Base-by-base conservation (phyloP, 768 basidiomycete genomes). In the Hortiboletus flavorubellus region DNA sequence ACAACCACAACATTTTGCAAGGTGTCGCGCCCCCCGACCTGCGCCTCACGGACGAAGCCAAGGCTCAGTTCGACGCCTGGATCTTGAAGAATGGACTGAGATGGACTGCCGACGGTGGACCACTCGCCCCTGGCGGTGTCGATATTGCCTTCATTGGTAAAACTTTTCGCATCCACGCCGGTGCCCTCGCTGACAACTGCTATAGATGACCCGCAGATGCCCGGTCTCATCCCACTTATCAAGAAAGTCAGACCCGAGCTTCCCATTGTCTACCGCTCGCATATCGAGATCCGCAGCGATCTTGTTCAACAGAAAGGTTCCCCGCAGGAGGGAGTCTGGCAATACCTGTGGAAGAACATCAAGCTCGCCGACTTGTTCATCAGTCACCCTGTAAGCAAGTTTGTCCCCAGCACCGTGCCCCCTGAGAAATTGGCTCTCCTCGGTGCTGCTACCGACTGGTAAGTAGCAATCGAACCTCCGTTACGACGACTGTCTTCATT, bases 1-100 rank as follows among this genome's bases (percentile, higher is more conserved):
- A 92, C 90, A 92, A 92, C 77, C 91, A 93, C 82, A 93, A 93
- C 74, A 92, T 91, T 68, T 78, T 96, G 23, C 93, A 97, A 83
- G 94, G 94, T 58, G 94, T 97, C 48, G 89, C 93, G 2, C 73
- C 84, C 12, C 85, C 88, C 9, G 83, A 83, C 56, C 79, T 92
- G 47, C 87, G 90, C 56, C 81, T 97, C 43, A 87, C 84, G 1
- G 79, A 87, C 59, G 84, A 86, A 52, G 85, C 87, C 49, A 91
- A 93, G 74, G 84, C 84, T 53, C 81, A 78, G 52, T 92, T 92
- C 61, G 89, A 90, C 62, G 80, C 86, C 8, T 96, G 93, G 94
- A 93, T 93, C 56, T 77, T 84, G 59, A 91, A 89, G 72, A 96
- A 97, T 64, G 92, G 90, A 47, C 71, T 93, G 48, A 82, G 88